Conservation (phyloP, 768 basidiomycete genomes). For the Ramaria sp. region DNA sequence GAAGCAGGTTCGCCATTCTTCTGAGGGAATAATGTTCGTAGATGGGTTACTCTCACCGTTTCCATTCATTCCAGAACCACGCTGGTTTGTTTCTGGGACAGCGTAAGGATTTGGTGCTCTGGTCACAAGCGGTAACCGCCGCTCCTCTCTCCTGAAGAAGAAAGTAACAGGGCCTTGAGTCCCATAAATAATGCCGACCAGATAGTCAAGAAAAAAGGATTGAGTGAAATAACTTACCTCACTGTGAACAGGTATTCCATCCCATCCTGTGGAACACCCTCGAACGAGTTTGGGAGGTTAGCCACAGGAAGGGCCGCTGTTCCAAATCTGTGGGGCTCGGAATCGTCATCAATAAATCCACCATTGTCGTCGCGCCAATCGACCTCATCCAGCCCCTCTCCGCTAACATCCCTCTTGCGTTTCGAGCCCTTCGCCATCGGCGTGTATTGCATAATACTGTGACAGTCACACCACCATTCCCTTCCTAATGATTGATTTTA, state of each 20-base stretch:
- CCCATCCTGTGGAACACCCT: conserved; percentile 56
- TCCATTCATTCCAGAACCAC: background rate
- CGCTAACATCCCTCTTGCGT: background rate
- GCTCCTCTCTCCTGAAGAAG: conserved; percentile 54
- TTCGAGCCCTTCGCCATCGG: too few species aligned
- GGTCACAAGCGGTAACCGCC: conserved; percentile 49
- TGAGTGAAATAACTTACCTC: conserved; percentile 33
- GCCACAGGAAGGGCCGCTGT: conserved; percentile 56
- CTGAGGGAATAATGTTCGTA: conserved; percentile 39
- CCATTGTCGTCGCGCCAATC: conserved; percentile 25
- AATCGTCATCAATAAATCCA: conserved; percentile 9
- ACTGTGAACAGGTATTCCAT: conserved; percentile 76
- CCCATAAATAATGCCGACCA: conserved; percentile 10
- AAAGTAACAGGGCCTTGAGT: background rate
- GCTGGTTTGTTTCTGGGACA: conserved; percentile 14
- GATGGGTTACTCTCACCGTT: conserved; percentile 13
- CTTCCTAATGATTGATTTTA: too few species aligned
- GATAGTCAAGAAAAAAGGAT: background rate
- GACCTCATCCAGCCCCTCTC: background rate
- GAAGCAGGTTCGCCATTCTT: conserved; percentile 54
- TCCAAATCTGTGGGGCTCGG: conserved; percentile 4
- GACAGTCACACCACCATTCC: too few species aligned
- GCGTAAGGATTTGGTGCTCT: conserved; percentile 61
- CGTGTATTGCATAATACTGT: too few species aligned
- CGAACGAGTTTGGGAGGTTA: conserved; percentile 57